Percentiles rank a stretch among this genome's conserved stretches.
phyloP scores from a whole-genome alignment of 306 rosid species.

The Quercus bicolor region DNA sequence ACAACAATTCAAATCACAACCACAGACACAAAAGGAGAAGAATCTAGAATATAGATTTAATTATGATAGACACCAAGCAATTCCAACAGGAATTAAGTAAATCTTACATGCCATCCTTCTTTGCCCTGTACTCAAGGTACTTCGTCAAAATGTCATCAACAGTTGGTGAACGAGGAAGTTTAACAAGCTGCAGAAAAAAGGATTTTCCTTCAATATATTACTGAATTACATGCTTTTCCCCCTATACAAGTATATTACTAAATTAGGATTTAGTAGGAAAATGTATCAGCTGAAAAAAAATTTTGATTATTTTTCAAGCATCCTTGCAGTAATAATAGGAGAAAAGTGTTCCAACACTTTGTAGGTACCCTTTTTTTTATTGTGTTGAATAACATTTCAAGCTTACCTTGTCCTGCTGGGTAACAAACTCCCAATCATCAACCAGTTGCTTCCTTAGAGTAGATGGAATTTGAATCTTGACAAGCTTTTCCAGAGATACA shows the following conservation, averaged over 20 bases:
- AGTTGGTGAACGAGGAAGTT: constrained; percentile 96
- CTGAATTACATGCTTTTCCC: constrained; percentile 1
- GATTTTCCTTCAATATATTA: constrained; percentile 17
- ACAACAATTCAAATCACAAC: constrained; percentile 1
- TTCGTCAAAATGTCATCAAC: constrained; percentile 85
- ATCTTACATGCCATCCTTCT: constrained; percentile 89
- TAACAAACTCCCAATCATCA: constrained; percentile 87
- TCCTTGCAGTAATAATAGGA: constrained; percentile 3
- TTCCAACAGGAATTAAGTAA: constrained; percentile 1
- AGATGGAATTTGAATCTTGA: constrained; percentile 93
- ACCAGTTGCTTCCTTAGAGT: constrained; percentile 89
- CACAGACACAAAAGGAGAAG: constrained; percentile 12
- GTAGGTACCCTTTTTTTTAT: not conserved
- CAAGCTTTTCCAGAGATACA: constrained; percentile 59
- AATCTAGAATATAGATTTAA: constrained; percentile 12
- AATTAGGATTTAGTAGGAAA: not conserved
- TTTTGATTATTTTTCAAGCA: constrained; percentile 1
- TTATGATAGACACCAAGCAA: constrained; percentile 2
- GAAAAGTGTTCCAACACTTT: constrained; percentile 16
- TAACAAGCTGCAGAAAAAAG: constrained; percentile 67
- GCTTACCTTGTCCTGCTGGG: constrained; percentile 84
- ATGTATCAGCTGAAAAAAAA: too few species aligned
- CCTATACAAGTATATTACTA: not conserved
- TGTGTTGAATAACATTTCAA: not conserved
- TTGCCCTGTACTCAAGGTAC: constrained; percentile 82